These are phyloP conservation scores for Juglanconis juglandina DNA, from an alignment of 2,329 filamentous ascomycete genomes.

Conservation along the genomic window DNA sequence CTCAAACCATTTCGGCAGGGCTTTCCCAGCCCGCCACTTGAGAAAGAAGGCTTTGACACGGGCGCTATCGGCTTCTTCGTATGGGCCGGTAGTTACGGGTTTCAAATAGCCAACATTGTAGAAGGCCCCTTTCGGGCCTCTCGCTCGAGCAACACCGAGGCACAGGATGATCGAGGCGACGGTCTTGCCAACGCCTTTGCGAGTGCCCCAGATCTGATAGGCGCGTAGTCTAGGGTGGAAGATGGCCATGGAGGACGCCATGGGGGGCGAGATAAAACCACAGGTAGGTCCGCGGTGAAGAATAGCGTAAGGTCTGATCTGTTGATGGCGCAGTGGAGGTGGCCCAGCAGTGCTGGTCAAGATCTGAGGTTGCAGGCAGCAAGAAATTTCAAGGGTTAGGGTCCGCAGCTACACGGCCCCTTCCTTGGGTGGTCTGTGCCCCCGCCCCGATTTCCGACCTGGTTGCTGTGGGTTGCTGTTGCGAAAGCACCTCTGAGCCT, in stretches of 20 bases:
- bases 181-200: constrained; percentile 83
- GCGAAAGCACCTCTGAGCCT: too few species aligned
- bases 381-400: neutral
- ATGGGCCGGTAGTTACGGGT: constrained; percentile 74
- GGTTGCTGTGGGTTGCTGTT: too few species aligned
- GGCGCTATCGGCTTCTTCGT: constrained; percentile 59
- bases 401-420: neutral
- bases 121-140: constrained; percentile 29
- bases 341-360: too few species aligned
- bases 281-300: neutral
- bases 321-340: too few species aligned
- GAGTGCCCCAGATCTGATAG: constrained; percentile 78
- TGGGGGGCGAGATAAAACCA: constrained; percentile 18
- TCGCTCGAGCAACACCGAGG: constrained; percentile 48
- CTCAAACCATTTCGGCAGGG: neutral
- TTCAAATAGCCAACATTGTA: constrained; percentile 65
- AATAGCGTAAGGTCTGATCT: neutral
- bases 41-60: neutral
- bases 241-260: constrained; percentile 53
- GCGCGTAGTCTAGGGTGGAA: constrained; percentile 67
- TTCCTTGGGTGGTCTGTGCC: constrained; percentile 20
- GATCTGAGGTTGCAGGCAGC: neutral
- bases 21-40: neutral
- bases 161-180: constrained; percentile 72
- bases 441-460: neutral